Evolutionary conservation across 495 filamentous ascomycete genomes (phyloP).

Genomic region (Aspergillus avenaceus): DNA sequence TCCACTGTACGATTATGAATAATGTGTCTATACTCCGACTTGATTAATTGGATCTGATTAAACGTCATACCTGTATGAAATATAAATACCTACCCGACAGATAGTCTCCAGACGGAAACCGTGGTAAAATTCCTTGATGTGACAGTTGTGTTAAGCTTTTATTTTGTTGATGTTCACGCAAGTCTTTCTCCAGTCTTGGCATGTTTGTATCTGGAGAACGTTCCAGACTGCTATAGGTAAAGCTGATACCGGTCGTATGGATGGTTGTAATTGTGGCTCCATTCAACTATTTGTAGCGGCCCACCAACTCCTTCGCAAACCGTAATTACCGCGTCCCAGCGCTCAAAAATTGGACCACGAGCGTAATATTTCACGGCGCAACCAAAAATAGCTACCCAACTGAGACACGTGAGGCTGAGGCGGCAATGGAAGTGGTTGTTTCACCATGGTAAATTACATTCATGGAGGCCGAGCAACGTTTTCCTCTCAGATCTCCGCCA

Average conservation of each 20-base stretch:
- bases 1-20: slow-evolving; percentile 2
- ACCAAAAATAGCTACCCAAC: slow-evolving; percentile 21
- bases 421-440: slow-evolving; percentile 13
- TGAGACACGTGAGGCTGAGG: slow-evolving; percentile 21
- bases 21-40: neutral
- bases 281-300: neutral
- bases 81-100: too few species aligned
- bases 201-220: slow-evolving; percentile 8
- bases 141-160: neutral
- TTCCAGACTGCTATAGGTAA: neutral
- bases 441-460: slow-evolving; percentile 23
- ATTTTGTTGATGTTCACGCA: neutral
- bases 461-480: slow-evolving; percentile 3
- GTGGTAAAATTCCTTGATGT: too few species aligned
- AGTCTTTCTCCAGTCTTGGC: slow-evolving; percentile 6
- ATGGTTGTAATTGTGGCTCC: neutral
- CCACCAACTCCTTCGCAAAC: neutral
- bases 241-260: neutral
- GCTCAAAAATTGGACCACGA: neutral
- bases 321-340: neutral
- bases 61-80: neutral
- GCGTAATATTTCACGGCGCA: slow-evolving; percentile 12
- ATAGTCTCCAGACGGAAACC: too few species aligned
- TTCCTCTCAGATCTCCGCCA: slow-evolving; percentile 12
- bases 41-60: neutral